Evolutionary conservation across 768 basidiomycete species (phyloP), one percentile per base, ranked within the genome.

Genomic region (Coprinellus micaceus): DNA sequence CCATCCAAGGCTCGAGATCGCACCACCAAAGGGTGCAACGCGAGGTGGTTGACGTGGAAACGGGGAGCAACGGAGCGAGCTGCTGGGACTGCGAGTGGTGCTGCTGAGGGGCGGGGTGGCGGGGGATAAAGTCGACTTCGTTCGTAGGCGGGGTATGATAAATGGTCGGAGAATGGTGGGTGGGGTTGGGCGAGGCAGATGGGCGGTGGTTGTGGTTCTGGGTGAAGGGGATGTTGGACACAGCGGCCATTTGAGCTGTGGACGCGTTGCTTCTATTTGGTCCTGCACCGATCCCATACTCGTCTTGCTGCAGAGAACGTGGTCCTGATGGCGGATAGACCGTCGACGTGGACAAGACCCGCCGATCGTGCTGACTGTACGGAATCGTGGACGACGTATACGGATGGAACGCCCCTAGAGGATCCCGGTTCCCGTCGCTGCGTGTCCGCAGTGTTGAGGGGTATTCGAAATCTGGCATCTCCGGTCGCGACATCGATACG

Each of bases 1-100:
- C 92, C 94, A 96, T 95, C 94, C 94, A 96, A 62, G 88, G 85
- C 71, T 96, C 94, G 53, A 96, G 82, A 65, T 91, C 89, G 61
- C 86, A 84, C 84, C 94, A 91, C 80, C 84, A 90, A 62, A 93
- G 82, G 40, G 90, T 88, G 58, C 80, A 81, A 67, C 81, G 80
- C 47, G 77, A 69, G 33, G 74, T 55, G 59, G 59, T 57, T 49
- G 63, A 61, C 56, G 54, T 64, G 54, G 66, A 21, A 53, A 69
- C 59, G 47, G 62, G 60, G 45, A 61, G 60, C 22, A 58, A 59
- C n/a, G 65, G 52, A 36, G 47, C 44, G 40, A 58, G 60, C 65
- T 66, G 63, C 28, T 63, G 58, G 49, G 37, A 48, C 39, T 55
- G 33, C 40, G 33, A 25, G 17, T 46, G 48, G 28, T 49, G 55